Percentiles rank a stretch among this genome's conserved stretches.
phyloP scores from a whole-genome alignment of 306 rosid genomes.

The Cicer cuneatum region DNA sequence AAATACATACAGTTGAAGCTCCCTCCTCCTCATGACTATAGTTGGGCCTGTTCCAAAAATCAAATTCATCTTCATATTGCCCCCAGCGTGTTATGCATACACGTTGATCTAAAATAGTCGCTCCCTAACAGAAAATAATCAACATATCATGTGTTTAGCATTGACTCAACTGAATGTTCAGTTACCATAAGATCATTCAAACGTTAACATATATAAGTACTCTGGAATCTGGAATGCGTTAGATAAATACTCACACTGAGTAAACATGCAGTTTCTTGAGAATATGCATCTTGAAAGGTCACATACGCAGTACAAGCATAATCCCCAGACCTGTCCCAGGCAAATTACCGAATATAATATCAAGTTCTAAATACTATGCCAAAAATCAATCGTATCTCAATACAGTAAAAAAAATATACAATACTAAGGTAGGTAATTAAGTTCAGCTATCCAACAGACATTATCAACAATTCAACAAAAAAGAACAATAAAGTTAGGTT shows the following conservation, averaged over 20 bases:
- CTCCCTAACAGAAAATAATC: conserved; percentile 65
- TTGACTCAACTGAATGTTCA: conserved; percentile 16
- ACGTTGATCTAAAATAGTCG: conserved; percentile 86
- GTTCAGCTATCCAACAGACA: neutral
- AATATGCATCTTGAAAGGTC: conserved; percentile 82
- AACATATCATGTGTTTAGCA: conserved; percentile 9
- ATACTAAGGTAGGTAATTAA: conserved; percentile 7
- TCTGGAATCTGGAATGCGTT: neutral
- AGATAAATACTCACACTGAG: conserved; percentile 73
- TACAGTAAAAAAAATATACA: neutral
- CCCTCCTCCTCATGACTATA: conserved; percentile 53
- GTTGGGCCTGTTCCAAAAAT: conserved; percentile 71
- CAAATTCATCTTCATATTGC: conserved; percentile 65
- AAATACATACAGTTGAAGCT: conserved; percentile 58
- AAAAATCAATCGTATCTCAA: conserved; percentile 31
- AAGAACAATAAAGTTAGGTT: neutral
- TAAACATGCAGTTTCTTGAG: conserved; percentile 93
- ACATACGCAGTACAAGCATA: conserved; percentile 81
- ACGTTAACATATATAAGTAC: neutral
- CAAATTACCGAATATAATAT: conserved; percentile 27
- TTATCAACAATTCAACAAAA: neutral
- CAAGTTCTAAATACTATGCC: conserved; percentile 6
- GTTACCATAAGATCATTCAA: conserved; percentile 11
- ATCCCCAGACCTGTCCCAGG: conserved; percentile 70
- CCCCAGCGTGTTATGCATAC: conserved; percentile 98